These are phyloP conservation scores for Sclerotinia subarctica DNA, from an alignment of 2,329 filamentous ascomycete species.

Conservation along the genomic window DNA sequence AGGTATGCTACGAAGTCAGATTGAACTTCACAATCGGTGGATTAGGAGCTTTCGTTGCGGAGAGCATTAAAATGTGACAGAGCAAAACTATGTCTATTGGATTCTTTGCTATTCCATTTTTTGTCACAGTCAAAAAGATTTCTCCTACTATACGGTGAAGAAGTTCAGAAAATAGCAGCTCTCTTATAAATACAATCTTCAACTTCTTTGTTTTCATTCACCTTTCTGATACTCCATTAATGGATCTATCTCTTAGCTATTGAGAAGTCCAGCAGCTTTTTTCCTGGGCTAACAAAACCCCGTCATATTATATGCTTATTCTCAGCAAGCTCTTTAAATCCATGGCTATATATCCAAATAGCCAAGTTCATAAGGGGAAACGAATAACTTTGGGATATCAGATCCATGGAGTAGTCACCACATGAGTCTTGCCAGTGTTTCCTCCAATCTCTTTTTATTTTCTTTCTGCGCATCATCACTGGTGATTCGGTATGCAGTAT, in stretches of 20 bases:
- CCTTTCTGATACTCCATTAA: conserved; percentile 22
- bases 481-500: background rate
- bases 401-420: background rate
- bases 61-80: background rate
- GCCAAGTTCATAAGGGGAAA: too few species aligned
- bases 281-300: background rate
- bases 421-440: fast-evolving
- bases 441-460: background rate
- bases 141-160: background rate
- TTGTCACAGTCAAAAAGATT: conserved; percentile 7
- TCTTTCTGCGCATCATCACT: background rate
- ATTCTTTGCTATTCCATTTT: background rate
- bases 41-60: too few species aligned
- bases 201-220: conserved; percentile 24
- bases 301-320: background rate
- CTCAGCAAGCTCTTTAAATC: background rate
- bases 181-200: conserved; percentile 20
- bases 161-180: background rate
- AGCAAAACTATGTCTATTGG: background rate
- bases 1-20: background rate
- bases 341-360: background rate
- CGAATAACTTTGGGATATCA: background rate
- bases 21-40: background rate
- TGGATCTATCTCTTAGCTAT: background rate
- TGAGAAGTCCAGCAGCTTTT: background rate